Conservation (phyloP, 169 alveolate species). For the Cryptosporidium sp. region DNA sequence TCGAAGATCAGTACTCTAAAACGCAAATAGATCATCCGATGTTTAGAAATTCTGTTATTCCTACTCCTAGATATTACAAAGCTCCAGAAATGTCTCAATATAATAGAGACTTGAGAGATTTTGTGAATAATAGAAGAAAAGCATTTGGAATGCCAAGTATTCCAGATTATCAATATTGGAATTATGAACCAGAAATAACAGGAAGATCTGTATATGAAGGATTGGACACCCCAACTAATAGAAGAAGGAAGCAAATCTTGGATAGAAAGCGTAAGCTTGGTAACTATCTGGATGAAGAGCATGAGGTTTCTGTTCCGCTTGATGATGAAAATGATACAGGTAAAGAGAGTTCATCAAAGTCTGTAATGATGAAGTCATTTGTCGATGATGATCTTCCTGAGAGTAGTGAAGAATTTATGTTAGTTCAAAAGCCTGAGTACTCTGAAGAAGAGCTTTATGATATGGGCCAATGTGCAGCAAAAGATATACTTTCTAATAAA, state of each 20-base stretch:
- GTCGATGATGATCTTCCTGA: slow-evolving; percentile 64
- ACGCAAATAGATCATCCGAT: not conserved
- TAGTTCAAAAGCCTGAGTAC: slow-evolving; percentile 62
- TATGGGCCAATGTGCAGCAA: slow-evolving; percentile 19
- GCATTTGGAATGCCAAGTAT: slow-evolving; percentile 48
- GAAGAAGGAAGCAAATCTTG: slow-evolving; percentile 28
- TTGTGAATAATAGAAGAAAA: slow-evolving; percentile 45
- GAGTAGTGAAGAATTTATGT: slow-evolving; percentile 49
- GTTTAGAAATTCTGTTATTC: not conserved
- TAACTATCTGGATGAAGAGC: slow-evolving; percentile 39
- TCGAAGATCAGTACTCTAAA: not conserved
- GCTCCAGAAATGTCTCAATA: slow-evolving; percentile 42
- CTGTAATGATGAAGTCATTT: slow-evolving; percentile 50
- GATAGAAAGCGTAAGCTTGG: slow-evolving; percentile 34
- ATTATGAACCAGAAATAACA: slow-evolving; percentile 47
- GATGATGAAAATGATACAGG: not conserved
- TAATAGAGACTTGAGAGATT: slow-evolving; percentile 42
- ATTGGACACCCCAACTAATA: slow-evolving; percentile 34
- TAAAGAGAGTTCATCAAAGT: slow-evolving; percentile 1
- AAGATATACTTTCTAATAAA: not conserved
- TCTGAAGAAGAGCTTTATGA: slow-evolving; percentile 70
- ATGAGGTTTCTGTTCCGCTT: slow-evolving; percentile 33
- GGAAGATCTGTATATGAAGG: slow-evolving; percentile 59
- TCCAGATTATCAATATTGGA: slow-evolving; percentile 72
- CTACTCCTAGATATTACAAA: slow-evolving; percentile 47